phyloP scores from a whole-genome alignment of 495 filamentous ascomycete genomes.

The Articulospora tetracladia region DNA sequence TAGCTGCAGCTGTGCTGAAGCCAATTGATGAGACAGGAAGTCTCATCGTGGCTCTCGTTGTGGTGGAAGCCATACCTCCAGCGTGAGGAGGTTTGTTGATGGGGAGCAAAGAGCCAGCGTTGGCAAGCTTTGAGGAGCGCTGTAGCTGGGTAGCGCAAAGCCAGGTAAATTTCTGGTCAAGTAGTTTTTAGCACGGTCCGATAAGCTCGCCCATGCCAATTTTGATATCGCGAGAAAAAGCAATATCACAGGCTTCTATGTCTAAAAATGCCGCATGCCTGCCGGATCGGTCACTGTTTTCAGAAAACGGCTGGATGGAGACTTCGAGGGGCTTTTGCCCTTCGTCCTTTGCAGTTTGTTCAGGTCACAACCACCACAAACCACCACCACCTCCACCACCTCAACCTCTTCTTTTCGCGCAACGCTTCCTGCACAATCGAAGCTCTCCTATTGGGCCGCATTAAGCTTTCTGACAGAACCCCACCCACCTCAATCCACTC shows the following conservation, averaged over 20 bases:
- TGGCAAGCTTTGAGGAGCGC: background rate
- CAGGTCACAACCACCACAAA: background rate
- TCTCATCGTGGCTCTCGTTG: constrained; percentile 20
- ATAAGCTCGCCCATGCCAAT: background rate
- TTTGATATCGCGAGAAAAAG: background rate
- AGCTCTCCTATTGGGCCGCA: background rate
- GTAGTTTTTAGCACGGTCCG: constrained; percentile 1
- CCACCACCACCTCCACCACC: background rate
- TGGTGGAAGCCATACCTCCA: constrained; percentile 18
- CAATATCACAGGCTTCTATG: background rate
- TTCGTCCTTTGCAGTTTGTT: background rate
- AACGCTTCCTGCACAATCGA: background rate
- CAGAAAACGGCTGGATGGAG: background rate
- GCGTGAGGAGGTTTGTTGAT: constrained; percentile 4
- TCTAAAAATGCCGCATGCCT: background rate
- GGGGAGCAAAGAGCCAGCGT: background rate
- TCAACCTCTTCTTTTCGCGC: background rate
- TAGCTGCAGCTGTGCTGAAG: constrained; percentile 4
- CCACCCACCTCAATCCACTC: too few relatives aligned
- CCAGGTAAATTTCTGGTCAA: background rate
- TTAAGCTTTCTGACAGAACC: background rate
- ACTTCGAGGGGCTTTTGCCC: background rate
- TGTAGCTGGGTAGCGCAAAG: too few relatives aligned
- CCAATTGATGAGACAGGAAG: constrained; percentile 22
- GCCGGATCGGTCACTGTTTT: background rate